Conservation (phyloP, 2,329 filamentous ascomycete genomes). For the Botrytis fragariae region DNA sequence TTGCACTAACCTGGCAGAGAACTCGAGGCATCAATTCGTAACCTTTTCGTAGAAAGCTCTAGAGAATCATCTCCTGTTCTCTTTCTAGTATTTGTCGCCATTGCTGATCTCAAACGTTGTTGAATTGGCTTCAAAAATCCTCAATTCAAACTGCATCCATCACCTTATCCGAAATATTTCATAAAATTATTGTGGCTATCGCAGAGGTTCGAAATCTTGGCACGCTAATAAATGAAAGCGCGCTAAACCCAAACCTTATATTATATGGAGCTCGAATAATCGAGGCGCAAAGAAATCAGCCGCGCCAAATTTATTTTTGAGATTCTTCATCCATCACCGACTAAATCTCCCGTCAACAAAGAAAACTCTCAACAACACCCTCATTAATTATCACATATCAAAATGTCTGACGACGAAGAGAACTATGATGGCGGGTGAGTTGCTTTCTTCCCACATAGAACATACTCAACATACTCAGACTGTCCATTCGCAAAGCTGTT, state of each 20-base stretch:
- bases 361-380: background rate
- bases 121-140: slow-evolving; percentile 1
- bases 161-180: slow-evolving; percentile 20
- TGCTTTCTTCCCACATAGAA: background rate
- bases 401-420: slow-evolving; percentile 68
- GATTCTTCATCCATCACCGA: slow-evolving; percentile 19
- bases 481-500: background rate
- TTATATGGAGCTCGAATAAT: slow-evolving; percentile 21
- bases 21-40: slow-evolving; percentile 24
- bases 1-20: slow-evolving; percentile 19
- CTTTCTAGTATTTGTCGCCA: slow-evolving; percentile 31
- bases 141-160: background rate
- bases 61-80: slow-evolving; percentile 26
- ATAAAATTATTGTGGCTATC: slow-evolving; percentile 23
- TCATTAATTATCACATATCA: slow-evolving; percentile 3
- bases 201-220: slow-evolving; percentile 24
- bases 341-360: slow-evolving; percentile 11
- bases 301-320: slow-evolving; percentile 30
- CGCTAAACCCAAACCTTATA: slow-evolving; percentile 30
- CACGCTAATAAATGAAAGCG: slow-evolving; percentile 27
- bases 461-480: background rate
- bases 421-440: slow-evolving; percentile 25
- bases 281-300: slow-evolving; percentile 15
- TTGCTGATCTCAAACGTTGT: slow-evolving; percentile 19
- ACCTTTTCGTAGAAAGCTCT: slow-evolving; percentile 29